Base-by-base conservation (phyloP, 441 rosid genomes). In the Corymbia calophylla region DNA sequence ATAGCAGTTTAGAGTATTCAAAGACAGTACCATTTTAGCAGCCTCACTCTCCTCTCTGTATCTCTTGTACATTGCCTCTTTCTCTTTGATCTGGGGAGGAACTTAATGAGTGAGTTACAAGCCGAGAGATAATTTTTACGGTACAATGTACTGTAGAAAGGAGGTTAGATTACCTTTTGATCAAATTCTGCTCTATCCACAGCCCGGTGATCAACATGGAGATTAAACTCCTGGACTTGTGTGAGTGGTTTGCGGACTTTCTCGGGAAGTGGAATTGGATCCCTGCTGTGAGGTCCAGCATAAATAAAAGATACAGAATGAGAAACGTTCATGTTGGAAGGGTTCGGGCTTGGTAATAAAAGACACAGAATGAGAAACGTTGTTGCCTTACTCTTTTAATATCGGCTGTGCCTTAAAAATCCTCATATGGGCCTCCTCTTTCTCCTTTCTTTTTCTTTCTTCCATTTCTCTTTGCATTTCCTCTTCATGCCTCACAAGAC, bases 21-120 rank as follows among this genome's bases (percentile, higher is more conserved):
- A 68, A 7, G 87, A 48, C 73, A 58, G 18, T 95, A 97, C 99
- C 99, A 96, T 96, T 88, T 90, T 95, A 25, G 95, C 97, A 84
- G 97, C 94, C 90, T 98, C 99, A 80, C 93, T 97, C 91, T 97
- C 99, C 90, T 97, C 99, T 91, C 99, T 93, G 92, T 96, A 95
- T 94, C 99, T 95, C 93, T 98, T 98, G 89, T 97, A 97, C 89
- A 93, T 87, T 86, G 89, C 91, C 92, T 97, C 99, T 90, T 98
- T 98, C 93, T 97, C 98, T 92, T 95, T 98, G 82, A 98, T 94
- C 99, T 97, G 96, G 13, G 90, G 87, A 90, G 53, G 70, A 64
- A 29, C 53, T 51, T 84, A n/a, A 64, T 66, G 16, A 86, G 68
- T 27, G 51, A 62, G 27, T 14, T 14, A 29, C 47, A 62, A 13